Percentiles rank a stretch among this genome's conserved stretches.
phyloP scores from a whole-genome alignment of 805 yeast species.

The Metschnikowia chrysomelidarum region DNA sequence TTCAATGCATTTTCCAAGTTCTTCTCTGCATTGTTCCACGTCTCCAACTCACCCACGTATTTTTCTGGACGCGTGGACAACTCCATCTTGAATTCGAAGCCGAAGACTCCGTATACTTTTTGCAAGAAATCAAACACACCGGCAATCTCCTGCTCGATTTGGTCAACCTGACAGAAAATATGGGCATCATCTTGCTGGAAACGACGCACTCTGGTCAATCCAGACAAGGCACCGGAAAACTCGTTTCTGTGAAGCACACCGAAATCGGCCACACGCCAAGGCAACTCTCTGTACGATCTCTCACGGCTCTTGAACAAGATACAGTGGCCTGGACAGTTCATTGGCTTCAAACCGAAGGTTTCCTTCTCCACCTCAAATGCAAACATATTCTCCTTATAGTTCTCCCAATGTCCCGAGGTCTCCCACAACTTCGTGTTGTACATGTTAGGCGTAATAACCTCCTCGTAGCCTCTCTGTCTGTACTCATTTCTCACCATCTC shows the following conservation, averaged over 20 bases:
- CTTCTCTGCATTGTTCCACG: conserved; percentile 90
- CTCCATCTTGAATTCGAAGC: conserved; percentile 95
- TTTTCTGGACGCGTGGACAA: conserved; percentile 97
- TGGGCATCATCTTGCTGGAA: conserved; percentile 99
- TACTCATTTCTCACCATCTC: conserved; percentile 82
- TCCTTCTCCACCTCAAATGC: conserved; percentile 96
- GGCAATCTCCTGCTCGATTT: conserved; percentile 81
- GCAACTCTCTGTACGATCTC: conserved; percentile 94
- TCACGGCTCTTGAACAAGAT: conserved; percentile 87
- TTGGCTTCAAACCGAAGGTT: conserved; percentile 89
- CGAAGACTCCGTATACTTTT: conserved; percentile 85
- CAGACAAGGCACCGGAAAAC: conserved; percentile 88
- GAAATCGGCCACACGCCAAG: conserved; percentile 98
- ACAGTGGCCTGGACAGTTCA: conserved; percentile 93
- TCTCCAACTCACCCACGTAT: conserved; percentile 88
- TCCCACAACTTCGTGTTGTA: conserved; percentile 97
- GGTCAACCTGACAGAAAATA: conserved; percentile 91
- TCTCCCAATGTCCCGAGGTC: conserved; percentile 98
- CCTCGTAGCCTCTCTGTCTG: conserved; percentile 92
- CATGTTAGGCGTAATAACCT: conserved; percentile 99
- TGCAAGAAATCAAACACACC: conserved; percentile 84
- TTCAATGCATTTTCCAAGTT: conserved; percentile 81
- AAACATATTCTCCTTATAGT: conserved; percentile 97
- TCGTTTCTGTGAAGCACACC: conserved; percentile 98
- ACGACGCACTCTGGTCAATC: conserved; percentile 93